phyloP scores from a whole-genome alignment of 768 basidiomycete genomes.

The Podaxis pistillaris region DNA sequence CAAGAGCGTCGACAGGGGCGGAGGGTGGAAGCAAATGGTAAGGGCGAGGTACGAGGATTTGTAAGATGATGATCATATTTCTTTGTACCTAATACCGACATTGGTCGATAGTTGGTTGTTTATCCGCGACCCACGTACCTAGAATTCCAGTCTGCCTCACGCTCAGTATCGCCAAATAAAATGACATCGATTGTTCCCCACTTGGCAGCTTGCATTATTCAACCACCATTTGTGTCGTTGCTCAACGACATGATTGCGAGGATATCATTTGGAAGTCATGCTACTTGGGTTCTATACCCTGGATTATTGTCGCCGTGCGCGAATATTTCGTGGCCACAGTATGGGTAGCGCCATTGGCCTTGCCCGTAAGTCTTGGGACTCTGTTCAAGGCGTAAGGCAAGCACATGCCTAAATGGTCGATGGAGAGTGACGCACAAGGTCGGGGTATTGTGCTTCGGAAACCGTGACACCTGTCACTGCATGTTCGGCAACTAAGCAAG shows the following conservation, averaged over 20 bases:
- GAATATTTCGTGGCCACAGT: conserved; percentile 37
- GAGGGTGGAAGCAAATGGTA: conserved; percentile 22
- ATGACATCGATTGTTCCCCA: conserved; percentile 37
- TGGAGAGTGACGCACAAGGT: conserved; percentile 27
- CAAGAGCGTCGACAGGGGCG: conserved; percentile 22
- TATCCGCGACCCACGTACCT: conserved; percentile 21
- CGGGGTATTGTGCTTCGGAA: conserved; percentile 32
- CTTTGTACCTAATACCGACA: conserved; percentile 24
- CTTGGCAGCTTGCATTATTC: conserved; percentile 35
- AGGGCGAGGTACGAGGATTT: conserved; percentile 25
- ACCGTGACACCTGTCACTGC: conserved; percentile 35
- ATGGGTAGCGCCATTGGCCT: conserved; percentile 37
- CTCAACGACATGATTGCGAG: conserved; percentile 38
- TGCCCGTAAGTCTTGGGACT: conserved; percentile 38
- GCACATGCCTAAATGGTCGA: not conserved
- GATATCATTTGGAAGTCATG: conserved; percentile 35
- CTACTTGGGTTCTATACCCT: conserved; percentile 31
- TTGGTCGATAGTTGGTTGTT: not conserved
- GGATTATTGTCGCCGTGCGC: conserved; percentile 43
- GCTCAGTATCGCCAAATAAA: conserved; percentile 16
- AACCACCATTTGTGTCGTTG: conserved; percentile 37
- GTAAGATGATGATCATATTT: conserved; percentile 23
- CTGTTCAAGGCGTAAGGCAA: conserved; percentile 12
- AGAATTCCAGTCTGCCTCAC: conserved; percentile 36
- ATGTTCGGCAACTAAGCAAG: conserved; percentile 32